Evolutionary conservation across 805 yeast species (phyloP).

Genomic region (Starmerella cellae): DNA sequence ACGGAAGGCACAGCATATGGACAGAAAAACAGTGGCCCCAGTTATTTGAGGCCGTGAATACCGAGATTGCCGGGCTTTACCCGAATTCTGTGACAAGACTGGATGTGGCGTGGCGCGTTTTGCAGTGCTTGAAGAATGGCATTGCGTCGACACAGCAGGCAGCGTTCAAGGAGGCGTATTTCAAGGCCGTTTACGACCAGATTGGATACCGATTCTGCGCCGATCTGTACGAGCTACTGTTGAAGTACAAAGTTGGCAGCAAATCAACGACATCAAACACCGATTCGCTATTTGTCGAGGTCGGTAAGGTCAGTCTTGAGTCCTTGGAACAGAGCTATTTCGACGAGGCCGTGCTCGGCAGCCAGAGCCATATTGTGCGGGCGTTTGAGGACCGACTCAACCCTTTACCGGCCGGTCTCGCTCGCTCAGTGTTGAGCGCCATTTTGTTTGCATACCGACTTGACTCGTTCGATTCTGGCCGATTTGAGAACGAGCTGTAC

Average conservation of each 20-base stretch:
- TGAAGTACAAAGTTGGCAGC: not conserved
- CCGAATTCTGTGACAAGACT: not conserved
- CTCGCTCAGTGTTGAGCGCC: not conserved
- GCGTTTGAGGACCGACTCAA: too few relatives aligned
- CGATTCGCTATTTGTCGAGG: not conserved
- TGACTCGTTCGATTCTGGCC: not conserved
- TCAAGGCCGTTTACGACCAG: not conserved
- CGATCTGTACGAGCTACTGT: not conserved
- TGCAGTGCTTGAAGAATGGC: not conserved
- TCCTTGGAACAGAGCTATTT: not conserved
- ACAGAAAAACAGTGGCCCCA: not conserved
- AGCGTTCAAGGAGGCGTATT: not conserved
- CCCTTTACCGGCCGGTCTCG: not conserved
- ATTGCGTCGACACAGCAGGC: not conserved
- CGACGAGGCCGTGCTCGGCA: not conserved
- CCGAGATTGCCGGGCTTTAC: not conserved
- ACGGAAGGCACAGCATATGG: not conserved
- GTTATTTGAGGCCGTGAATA: not conserved
- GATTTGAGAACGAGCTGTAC: not conserved
- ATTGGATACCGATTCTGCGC: not conserved
- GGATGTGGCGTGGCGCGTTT: not conserved
- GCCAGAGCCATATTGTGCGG: not conserved
- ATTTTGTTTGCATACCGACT: not conserved
- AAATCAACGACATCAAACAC: not conserved
- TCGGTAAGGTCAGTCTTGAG: not conserved